Base-by-base conservation (phyloP, 306 rosid genomes). In the Oemleria cerasiformis region DNA sequence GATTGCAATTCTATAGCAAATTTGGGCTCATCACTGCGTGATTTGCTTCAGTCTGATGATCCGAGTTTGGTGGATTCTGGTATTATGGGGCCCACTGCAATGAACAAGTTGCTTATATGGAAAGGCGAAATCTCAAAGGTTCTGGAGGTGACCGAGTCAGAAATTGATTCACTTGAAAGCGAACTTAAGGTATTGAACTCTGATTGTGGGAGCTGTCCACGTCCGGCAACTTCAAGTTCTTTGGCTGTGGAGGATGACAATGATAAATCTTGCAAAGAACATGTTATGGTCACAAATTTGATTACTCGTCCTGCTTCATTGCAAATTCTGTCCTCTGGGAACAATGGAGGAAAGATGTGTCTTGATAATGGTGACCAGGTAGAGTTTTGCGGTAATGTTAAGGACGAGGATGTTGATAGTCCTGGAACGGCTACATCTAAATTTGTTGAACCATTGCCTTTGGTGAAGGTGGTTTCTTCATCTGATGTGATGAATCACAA, bases 341-440 rank as follows among this genome's bases (percentile, higher is more conserved):
- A 84, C 44, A 57, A 78, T 70, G 56, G 3, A 38, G 91, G 76
- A 78, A 82, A 85, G 81, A 68, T 82, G 73, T 87, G 84, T 21
- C 56, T 61, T 13, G 79, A 83, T 68, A 74, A 80, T 69, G 71
- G 69, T 58, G 81, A 84, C 50, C 68, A 78, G 68, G 79, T 54
- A 23, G 84, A 74, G 42, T 69, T 62, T 56, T 63, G 80, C 65
- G 80, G 70, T 65, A 73, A 73, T 75, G 75, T 41, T 9, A 86
- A 85, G 76, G 97, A 79, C 67, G 90, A 88, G 68, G 94, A 84
- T 68, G 79, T 87, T 74, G 99, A 94, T 80, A 89, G 97, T 81
- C 97, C 96, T 68, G 99, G 97, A 77, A 88, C 96, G 34, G 93
- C 84, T 59, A 92, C 93, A 3, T 95, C 97, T 9, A 88, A 92